phyloP scores from a whole-genome alignment of 305 asterid species.

The Coffea humblotiana region DNA sequence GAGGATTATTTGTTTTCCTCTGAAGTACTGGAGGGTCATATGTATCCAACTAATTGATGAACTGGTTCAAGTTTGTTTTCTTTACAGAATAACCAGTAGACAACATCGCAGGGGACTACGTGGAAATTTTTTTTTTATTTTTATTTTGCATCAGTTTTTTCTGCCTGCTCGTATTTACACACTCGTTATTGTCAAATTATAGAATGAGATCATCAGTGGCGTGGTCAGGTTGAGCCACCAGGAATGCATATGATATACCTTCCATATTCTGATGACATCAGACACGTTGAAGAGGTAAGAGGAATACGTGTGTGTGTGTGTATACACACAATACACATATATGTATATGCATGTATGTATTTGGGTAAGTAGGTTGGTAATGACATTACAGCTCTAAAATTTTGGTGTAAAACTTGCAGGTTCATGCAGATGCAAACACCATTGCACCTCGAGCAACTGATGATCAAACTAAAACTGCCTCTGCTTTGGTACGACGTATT shows the following conservation, averaged over 20 bases:
- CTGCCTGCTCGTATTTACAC: slow-evolving; percentile 7
- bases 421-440: slow-evolving; percentile 46
- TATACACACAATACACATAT: not conserved
- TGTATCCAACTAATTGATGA: not conserved
- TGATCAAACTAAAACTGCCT: slow-evolving; percentile 77
- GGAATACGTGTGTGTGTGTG: not conserved
- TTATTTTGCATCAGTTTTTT: not conserved
- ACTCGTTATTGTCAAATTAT: slow-evolving; percentile 24
- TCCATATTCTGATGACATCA: slow-evolving; percentile 91
- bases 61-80: slow-evolving; percentile 9
- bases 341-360: not conserved
- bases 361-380: slow-evolving; percentile 11
- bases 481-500: slow-evolving; percentile 64
- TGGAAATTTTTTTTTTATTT: too few relatives aligned
- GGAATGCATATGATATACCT: slow-evolving; percentile 96
- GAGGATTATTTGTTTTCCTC: not conserved
- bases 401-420: slow-evolving; percentile 45
- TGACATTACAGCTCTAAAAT: slow-evolving; percentile 15
- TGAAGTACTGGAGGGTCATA: not conserved
- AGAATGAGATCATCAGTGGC: slow-evolving; percentile 75
- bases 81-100: not conserved
- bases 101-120: not conserved
- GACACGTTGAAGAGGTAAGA: slow-evolving; percentile 86
- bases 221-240: slow-evolving; percentile 93
- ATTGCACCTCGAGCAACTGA: slow-evolving; percentile 66